phyloP scores from a whole-genome alignment of 2,329 filamentous ascomycete species.

The Amauroascus verrucosus region DNA sequence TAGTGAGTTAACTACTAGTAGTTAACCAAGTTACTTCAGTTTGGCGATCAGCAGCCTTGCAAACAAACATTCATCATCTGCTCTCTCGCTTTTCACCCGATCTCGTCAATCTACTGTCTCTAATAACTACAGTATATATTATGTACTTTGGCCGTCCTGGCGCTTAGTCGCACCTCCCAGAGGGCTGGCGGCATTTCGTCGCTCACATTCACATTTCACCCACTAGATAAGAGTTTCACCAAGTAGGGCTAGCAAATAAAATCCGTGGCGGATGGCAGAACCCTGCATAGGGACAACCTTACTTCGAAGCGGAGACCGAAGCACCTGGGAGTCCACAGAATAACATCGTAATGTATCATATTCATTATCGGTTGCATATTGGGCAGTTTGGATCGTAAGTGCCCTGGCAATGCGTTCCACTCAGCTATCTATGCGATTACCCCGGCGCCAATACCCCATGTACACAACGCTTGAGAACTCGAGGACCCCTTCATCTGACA shows the following conservation, averaged over 20 bases:
- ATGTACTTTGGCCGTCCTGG: no score
- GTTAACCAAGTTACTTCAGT: no score
- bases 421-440: neutral
- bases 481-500: conserved; percentile 21
- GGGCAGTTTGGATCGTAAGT: neutral
- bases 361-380: neutral
- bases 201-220: no score
- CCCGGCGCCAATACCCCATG: neutral
- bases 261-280: neutral
- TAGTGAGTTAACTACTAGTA: no score
- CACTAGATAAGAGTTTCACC: no score
- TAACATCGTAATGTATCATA: neutral
- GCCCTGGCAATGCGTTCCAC: neutral
- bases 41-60: neutral
- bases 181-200: no score
- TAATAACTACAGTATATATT: no score
- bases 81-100: no score
- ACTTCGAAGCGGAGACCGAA: neutral
- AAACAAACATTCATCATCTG: no score
- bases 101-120: no score
- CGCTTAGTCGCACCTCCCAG: no score
- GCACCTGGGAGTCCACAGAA: neutral
- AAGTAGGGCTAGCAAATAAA: neutral
- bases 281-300: neutral
- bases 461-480: neutral